Evolutionary conservation across 805 yeast genomes (phyloP), one percentile per base, ranked within the genome.

Genomic region (Groenewaldozyma salmanticensis): DNA sequence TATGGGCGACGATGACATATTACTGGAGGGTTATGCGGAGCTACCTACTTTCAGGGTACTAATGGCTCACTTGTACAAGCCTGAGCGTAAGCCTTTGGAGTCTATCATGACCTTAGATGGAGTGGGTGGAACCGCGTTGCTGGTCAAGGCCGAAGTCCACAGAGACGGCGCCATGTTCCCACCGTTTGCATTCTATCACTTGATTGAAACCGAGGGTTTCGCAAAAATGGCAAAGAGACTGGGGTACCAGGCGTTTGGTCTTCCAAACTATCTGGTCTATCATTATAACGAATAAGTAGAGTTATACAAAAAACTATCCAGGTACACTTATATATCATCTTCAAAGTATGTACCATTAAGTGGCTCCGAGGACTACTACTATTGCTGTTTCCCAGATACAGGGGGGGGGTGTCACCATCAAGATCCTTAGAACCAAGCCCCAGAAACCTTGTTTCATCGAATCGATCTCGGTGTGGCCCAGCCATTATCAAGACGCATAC

Each of bases 161-260:
- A 74, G 98, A 60, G 98, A 92, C 61, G 99, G 99, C 39, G 97
- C 97, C 42, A 90, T 92, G 96, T 92, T 92, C 75, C 98, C 99
- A 15, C 84, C 94, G 38, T 92, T 92, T 75, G 92, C 98, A 45
- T 92, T 92, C 70, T 88, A 90, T 61, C 95, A 92, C 61, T 71
- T 92, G 61, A 87, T 92, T 49, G 98, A 92, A 67, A 88, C 96
- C 6, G 98, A 92, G 65, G 98, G 98, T 15, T 92, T 92, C 64
- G 96, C 72, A 79, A 82, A 57, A 63, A 92, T 92, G 97, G 96
- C 95, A 34, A 86, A 87, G 62, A 71, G 97, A 52, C 70, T 92
- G 48, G 95, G 95, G 24, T 88, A 92, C 62, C 83, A 81, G 53
- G 87, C 88, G 18, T 81, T 70, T 58, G 99, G 99, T 4, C 71